A percentile compares a stretch with the other conserved stretches of the same genome.
phyloP scores from a whole-genome alignment of 176 grass and related monocot genomes.

The Chrysopogon serrulatus region DNA sequence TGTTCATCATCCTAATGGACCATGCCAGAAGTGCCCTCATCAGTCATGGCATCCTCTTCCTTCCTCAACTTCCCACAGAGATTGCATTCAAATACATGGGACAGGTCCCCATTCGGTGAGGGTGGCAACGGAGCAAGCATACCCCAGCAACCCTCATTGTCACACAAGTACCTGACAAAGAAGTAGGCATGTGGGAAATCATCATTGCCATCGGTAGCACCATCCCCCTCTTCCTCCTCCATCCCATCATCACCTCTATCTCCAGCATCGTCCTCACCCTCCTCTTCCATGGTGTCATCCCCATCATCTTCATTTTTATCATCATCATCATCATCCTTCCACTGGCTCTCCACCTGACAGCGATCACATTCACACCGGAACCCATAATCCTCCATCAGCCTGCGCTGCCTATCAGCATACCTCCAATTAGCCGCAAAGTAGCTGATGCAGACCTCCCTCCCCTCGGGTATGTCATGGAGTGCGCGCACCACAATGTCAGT shows the following conservation, averaged over 20 bases:
- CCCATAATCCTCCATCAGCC: slow-evolving; percentile 67
- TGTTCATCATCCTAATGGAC: slow-evolving; percentile 5
- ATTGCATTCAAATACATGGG: slow-evolving; percentile 78
- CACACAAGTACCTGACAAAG: slow-evolving; percentile 73
- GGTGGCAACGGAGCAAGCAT: slow-evolving; percentile 69
- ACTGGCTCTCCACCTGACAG: slow-evolving; percentile 66
- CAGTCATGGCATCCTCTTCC: slow-evolving; percentile 21
- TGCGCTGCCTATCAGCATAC: slow-evolving; percentile 51
- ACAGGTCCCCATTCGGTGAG: slow-evolving; percentile 30
- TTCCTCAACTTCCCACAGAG: slow-evolving; percentile 51
- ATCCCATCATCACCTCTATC: slow-evolving; percentile 37
- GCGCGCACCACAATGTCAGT: slow-evolving; percentile 64
- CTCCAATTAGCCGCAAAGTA: slow-evolving; percentile 70
- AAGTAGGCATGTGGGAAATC: slow-evolving; percentile 71
- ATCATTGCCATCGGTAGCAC: not conserved
- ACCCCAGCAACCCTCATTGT: slow-evolving; percentile 61
- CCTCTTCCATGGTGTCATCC: slow-evolving; percentile 60
- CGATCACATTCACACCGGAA: slow-evolving; percentile 85
- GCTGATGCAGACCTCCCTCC: slow-evolving; percentile 80
- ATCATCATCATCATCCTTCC: slow-evolving; percentile 61
- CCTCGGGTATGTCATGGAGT: slow-evolving; percentile 60
- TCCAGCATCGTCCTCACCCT: slow-evolving; percentile 25
- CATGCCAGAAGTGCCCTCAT: slow-evolving; percentile 39
- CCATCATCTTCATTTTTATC: slow-evolving; percentile 2
- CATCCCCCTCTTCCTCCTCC: slow-evolving; percentile 37